Evolutionary conservation across 805 yeast species (phyloP).

Genomic region (Metschnikowia orientalis): DNA sequence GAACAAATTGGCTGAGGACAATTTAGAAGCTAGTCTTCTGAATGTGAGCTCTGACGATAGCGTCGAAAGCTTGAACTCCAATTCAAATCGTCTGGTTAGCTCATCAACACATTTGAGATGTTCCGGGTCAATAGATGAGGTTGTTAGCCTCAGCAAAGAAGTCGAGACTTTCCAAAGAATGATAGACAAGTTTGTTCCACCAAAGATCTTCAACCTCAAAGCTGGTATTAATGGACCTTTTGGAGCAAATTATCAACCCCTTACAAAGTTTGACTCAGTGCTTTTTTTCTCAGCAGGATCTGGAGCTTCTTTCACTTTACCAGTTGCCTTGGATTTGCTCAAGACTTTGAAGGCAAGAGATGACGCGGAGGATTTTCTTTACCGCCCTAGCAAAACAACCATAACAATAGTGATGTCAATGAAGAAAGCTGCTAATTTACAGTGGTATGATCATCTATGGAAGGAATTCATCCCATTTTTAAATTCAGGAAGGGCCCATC

Average conservation of each 20-base stretch:
- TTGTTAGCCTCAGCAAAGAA: slow-evolving; percentile 2
- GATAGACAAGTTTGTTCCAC: slow-evolving; percentile 6
- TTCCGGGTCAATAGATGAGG: neutral
- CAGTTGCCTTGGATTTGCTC: slow-evolving; percentile 41
- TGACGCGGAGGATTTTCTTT: slow-evolving; percentile 26
- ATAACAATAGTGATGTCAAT: slow-evolving; percentile 35
- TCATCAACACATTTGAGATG: slow-evolving; percentile 5
- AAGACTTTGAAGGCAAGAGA: slow-evolving; percentile 25
- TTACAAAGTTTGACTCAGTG: slow-evolving; percentile 38
- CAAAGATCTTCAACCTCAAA: slow-evolving; percentile 22
- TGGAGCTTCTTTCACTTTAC: slow-evolving; percentile 45
- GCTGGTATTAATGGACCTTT: slow-evolving; percentile 44
- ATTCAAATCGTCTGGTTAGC: slow-evolving; percentile 1
- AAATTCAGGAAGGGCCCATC: slow-evolving; percentile 19
- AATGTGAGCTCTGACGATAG: neutral
- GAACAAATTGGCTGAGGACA: slow-evolving; percentile 13
- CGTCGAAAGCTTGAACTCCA: neutral
- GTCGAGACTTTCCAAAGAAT: slow-evolving; percentile 6
- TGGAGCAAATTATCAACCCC: slow-evolving; percentile 41
- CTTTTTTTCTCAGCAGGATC: slow-evolving; percentile 41
- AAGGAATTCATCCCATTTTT: slow-evolving; percentile 26
- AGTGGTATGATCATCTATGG: slow-evolving; percentile 37
- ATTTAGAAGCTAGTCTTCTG: slow-evolving; percentile 5
- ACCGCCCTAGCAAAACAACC: slow-evolving; percentile 26
- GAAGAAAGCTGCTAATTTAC: slow-evolving; percentile 20